Conservation (phyloP, 2,329 filamentous ascomycete species). For the Fusarium tjaetaba region DNA sequence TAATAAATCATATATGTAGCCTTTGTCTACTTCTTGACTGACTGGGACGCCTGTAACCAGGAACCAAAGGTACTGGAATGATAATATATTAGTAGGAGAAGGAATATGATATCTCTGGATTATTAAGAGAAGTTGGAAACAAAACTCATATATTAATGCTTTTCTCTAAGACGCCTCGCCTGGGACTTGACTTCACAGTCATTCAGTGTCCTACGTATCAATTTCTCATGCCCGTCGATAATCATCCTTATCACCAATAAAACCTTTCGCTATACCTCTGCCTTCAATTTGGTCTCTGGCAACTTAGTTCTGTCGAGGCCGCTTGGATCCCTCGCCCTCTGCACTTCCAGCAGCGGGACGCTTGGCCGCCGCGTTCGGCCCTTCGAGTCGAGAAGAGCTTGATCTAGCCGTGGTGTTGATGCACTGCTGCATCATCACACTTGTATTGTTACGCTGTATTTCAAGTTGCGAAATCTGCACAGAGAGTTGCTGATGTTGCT, state of each 20-base stretch:
- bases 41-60: not conserved
- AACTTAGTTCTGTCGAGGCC: fast-evolving
- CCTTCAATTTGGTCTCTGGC: not conserved
- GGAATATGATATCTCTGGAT: fast-evolving
- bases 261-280: fast-evolving
- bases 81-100: not conserved
- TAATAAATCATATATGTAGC: not conserved
- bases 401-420: fast-evolving
- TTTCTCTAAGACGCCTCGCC: not conserved
- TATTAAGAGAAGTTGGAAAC: fast-evolving
- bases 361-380: not conserved
- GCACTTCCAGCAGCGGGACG: fast-evolving
- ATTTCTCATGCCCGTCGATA: fast-evolving
- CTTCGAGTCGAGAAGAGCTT: fast-evolving
- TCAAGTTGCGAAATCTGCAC: fast-evolving
- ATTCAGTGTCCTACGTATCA: not conserved
- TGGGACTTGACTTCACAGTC: fast-evolving
- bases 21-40: not conserved
- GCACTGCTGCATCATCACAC: fast-evolving
- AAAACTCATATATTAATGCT: not conserved
- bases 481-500: fast-evolving
- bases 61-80: fast-evolving
- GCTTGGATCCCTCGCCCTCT: not conserved
- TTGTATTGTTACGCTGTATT: fast-evolving
- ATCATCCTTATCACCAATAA: not conserved